phyloP scores from a whole-genome alignment of 176 grass and related monocot species.

The Oryza meridionalis region DNA sequence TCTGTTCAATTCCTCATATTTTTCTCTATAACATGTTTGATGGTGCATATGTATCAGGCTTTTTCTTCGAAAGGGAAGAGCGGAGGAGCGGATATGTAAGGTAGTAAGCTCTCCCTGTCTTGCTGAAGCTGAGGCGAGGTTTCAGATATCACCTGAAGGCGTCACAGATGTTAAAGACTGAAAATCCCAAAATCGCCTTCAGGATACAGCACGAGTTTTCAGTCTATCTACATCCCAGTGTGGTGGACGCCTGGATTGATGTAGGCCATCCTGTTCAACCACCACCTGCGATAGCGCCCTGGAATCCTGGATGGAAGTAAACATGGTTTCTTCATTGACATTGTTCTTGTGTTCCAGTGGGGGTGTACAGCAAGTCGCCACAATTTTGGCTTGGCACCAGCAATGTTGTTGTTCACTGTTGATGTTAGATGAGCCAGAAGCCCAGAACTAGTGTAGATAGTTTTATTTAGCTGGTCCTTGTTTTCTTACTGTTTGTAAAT shows the following conservation, averaged over 20 bases:
- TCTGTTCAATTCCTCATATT: background rate
- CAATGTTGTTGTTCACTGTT: background rate
- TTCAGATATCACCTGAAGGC: constrained; percentile 70
- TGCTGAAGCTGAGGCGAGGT: constrained; percentile 70
- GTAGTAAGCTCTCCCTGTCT: constrained; percentile 72
- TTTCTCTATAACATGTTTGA: constrained; percentile 4
- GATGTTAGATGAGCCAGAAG: background rate
- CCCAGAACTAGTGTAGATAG: background rate
- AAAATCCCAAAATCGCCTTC: background rate
- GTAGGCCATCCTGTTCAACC: background rate
- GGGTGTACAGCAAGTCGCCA: background rate
- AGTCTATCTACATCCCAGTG: background rate
- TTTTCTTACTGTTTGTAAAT: background rate
- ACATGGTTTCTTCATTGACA: background rate
- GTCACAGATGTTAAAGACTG: constrained; percentile 75
- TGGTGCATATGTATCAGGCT: constrained; percentile 47
- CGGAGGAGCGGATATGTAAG: constrained; percentile 73
- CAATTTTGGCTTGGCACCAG: background rate
- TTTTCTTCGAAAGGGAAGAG: constrained; percentile 73
- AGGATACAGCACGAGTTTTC: background rate
- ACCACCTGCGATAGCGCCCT: background rate
- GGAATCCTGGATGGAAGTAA: background rate
- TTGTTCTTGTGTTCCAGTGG: background rate
- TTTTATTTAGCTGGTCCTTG: background rate
- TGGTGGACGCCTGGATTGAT: background rate